phyloP scores from a whole-genome alignment of 495 filamentous ascomycete species.

The Daldinia vernicosa region DNA sequence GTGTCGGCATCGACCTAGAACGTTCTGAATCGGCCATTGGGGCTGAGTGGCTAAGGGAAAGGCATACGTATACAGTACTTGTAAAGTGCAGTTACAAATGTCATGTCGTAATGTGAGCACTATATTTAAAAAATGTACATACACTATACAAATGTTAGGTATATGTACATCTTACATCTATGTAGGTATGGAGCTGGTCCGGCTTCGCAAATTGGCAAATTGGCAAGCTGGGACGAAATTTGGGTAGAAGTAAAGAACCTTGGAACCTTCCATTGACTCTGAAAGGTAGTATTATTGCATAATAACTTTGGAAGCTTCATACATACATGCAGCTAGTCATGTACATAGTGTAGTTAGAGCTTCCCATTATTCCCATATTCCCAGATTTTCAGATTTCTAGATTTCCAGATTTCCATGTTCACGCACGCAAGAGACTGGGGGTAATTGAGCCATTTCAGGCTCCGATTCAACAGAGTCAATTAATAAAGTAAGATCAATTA shows the following conservation, averaged over 20 bases:
- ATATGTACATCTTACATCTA: too few relatives aligned
- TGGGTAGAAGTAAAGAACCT: background rate
- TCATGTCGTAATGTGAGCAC: background rate
- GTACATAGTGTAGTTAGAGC: background rate
- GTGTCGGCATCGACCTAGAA: slow-evolving; percentile 36
- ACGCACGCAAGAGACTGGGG: background rate
- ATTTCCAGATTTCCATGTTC: too few relatives aligned
- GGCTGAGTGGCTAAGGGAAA: slow-evolving; percentile 9
- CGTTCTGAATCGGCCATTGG: slow-evolving; percentile 25
- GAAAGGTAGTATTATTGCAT: background rate
- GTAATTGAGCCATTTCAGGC: background rate
- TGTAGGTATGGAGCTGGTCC: too few relatives aligned
- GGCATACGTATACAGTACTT: background rate
- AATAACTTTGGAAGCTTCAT: background rate
- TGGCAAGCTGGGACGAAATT: background rate
- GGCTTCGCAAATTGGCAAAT: slow-evolving; percentile 9
- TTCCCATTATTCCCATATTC: background rate
- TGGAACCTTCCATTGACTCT: background rate
- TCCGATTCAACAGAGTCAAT: background rate
- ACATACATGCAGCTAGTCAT: background rate
- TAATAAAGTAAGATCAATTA: background rate
- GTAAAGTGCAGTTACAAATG: background rate
- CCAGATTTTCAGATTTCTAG: too few relatives aligned
- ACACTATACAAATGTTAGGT: background rate
- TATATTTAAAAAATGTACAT: background rate